Evolutionary conservation across 345 rosid species (phyloP), one percentile per base, ranked within the genome.

Genomic region (Lepidium aucheri): DNA sequence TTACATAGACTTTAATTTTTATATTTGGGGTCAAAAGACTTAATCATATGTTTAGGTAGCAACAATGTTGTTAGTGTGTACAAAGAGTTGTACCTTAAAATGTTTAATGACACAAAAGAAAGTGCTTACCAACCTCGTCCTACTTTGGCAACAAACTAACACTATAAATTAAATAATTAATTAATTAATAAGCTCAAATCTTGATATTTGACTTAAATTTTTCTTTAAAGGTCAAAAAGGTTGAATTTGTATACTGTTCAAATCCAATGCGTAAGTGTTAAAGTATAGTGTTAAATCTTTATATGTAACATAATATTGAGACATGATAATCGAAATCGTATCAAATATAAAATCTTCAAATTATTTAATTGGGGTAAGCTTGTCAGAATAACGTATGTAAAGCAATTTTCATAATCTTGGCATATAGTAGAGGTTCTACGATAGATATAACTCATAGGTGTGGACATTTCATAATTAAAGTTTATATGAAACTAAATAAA

Each of bases 251-350:
- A 18, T 52, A 63, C 75, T 72, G 44, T 64, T 72, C 59, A 8
- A 22, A 47, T 47, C 36, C 60, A 72, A 64, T 64, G 70, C 76
- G 65, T 49, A 63, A 47, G 0, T 38, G 14, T 55, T 35, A 0
- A 54, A 55, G 43, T 64, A 35, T 56, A 57, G 44, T 32, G 53
- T 57, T 65, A 26, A 33, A 30, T 46, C 39, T 30, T 56, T 39
- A 0, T 12, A 7, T 64, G 65, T 35, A 11, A 57, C 28, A 12
- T 16, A 57, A 64, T 40, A 14, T 52, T 34, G 53, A 57, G 70
- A 72, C 66, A 65, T 57, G 45, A 49, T 14, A 60, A 72, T 72
- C 70, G 40, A 15, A 50, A 45, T 47, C 65, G 60, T 64, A 72
- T 72, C 66, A 65, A 44, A 50, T 56, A 45, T 20, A 44, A 56